Conservation (phyloP, 2,329 filamentous ascomycete species). For the Penicillium fuscoglaucum region DNA sequence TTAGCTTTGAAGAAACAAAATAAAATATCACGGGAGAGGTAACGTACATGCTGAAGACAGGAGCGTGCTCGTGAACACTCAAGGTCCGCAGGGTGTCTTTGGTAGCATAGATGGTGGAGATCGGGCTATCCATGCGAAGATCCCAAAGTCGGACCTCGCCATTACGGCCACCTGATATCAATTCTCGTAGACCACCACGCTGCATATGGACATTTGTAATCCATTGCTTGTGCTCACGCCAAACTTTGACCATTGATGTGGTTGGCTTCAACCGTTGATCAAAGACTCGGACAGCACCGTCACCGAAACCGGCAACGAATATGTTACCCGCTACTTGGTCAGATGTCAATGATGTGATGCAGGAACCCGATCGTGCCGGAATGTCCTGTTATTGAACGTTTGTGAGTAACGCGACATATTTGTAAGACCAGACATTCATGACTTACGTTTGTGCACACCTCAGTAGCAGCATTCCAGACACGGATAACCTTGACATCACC, state of each 20-base stretch:
- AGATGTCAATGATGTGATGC: slow-evolving; percentile 91
- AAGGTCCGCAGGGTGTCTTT: slow-evolving; percentile 78
- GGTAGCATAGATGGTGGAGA: slow-evolving; percentile 73
- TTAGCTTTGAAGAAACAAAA: slow-evolving; percentile 15
- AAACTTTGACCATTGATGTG: slow-evolving; percentile 91
- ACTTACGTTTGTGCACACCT: slow-evolving; percentile 76
- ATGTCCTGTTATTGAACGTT: slow-evolving; percentile 62
- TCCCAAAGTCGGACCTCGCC: slow-evolving; percentile 97
- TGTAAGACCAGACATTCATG: not conserved
- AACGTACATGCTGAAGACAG: slow-evolving; percentile 88
- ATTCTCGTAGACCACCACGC: slow-evolving; percentile 85
- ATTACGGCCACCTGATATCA: slow-evolving; percentile 86
- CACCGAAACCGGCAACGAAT: slow-evolving; percentile 94
- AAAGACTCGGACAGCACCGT: slow-evolving; percentile 91
- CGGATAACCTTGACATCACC: slow-evolving; percentile 94
- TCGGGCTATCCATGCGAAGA: slow-evolving; percentile 77
- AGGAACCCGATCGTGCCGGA: slow-evolving; percentile 88
- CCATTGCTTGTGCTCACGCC: slow-evolving; percentile 96
- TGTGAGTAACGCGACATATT: not conserved
- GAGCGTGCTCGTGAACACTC: slow-evolving; percentile 92
- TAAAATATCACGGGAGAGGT: not conserved
- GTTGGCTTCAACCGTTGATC: slow-evolving; percentile 82
- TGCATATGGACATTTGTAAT: slow-evolving; percentile 96
- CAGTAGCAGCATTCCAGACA: slow-evolving; percentile 92
- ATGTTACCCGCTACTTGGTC: slow-evolving; percentile 97